These are phyloP conservation scores for Sugiyamaella neomexicana DNA, from an alignment of 1,139 yeast species.

Conservation along the genomic window DNA sequence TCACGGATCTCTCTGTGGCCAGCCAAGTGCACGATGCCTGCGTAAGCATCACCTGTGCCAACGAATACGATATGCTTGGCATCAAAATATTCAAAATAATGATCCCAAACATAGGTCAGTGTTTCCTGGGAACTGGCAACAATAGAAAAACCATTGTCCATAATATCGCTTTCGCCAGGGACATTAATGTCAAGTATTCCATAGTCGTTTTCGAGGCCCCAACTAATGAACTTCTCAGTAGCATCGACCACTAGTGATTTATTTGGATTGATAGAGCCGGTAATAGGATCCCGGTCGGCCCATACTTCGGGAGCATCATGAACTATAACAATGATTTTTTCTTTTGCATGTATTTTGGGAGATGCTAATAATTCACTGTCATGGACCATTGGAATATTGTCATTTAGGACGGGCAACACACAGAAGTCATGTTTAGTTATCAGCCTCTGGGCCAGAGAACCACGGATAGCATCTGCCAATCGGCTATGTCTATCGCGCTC, in stretches of 20 bases:
- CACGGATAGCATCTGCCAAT: slow-evolving; percentile 17
- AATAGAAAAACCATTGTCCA: slow-evolving; percentile 26
- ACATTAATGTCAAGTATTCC: slow-evolving; percentile 85
- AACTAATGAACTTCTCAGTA: slow-evolving; percentile 54
- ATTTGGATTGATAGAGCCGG: slow-evolving; percentile 73
- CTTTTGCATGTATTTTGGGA: slow-evolving; percentile 64
- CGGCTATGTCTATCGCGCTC: slow-evolving; percentile 19
- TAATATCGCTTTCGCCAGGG: slow-evolving; percentile 47
- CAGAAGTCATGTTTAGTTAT: slow-evolving; percentile 5
- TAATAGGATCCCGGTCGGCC: slow-evolving; percentile 80
- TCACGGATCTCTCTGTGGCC: slow-evolving; percentile 74
- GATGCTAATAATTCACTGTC: slow-evolving; percentile 67
- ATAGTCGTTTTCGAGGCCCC: slow-evolving; percentile 58
- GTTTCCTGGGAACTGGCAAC: slow-evolving; percentile 60
- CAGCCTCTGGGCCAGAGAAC: slow-evolving; percentile 12
- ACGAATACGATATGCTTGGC: slow-evolving; percentile 72
- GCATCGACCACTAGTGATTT: slow-evolving; percentile 69
- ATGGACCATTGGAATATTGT: slow-evolving; percentile 14
- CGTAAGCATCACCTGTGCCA: slow-evolving; percentile 89
- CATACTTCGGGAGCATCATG: slow-evolving; percentile 95
- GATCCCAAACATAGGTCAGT: slow-evolving; percentile 83
- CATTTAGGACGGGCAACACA: slow-evolving; percentile 17
- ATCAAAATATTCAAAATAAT: slow-evolving; percentile 73
- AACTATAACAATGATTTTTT: slow-evolving; percentile 65
- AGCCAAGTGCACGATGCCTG: slow-evolving; percentile 80